Evolutionary conservation across 2,329 filamentous ascomycete species (phyloP).

Genomic region (Pezicula carpinea): DNA sequence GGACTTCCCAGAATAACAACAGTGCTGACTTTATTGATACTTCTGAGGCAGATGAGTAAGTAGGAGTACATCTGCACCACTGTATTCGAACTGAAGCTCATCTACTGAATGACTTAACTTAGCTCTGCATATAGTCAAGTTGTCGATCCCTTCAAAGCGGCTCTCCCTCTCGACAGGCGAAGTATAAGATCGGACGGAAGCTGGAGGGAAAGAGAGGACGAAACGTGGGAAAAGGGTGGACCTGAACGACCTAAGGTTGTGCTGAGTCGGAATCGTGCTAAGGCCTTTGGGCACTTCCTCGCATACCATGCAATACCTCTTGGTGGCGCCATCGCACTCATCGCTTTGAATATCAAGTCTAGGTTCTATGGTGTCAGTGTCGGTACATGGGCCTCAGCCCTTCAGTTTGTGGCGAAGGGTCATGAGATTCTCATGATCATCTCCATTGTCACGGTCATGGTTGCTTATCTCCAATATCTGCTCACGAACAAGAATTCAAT

Average conservation of each 20-base stretch:
- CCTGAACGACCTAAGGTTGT: not conserved
- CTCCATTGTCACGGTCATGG: not conserved
- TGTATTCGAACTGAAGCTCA: too few relatives aligned
- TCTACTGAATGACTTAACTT: too few relatives aligned
- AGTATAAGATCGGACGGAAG: not conserved
- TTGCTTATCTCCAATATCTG: not conserved
- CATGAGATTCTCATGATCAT: not conserved
- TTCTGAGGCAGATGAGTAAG: too few relatives aligned
- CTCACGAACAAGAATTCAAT: not conserved
- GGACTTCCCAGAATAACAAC: too few relatives aligned
- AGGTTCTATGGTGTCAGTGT: not conserved
- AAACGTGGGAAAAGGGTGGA: not conserved
- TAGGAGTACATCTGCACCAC: too few relatives aligned
- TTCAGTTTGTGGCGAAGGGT: not conserved
- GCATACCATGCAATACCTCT: not conserved
- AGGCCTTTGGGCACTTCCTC: not conserved
- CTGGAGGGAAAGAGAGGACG: not conserved
- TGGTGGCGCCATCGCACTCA: not conserved
- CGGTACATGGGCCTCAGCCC: not conserved
- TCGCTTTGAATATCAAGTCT: not conserved
- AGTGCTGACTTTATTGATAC: too few relatives aligned
- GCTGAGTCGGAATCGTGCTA: not conserved
- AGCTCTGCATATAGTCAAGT: not conserved
- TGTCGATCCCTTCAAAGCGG: not conserved
- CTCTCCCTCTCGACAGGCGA: not conserved